Evolutionary conservation across 805 yeast genomes (phyloP).

Genomic region (Pichia insulana): DNA sequence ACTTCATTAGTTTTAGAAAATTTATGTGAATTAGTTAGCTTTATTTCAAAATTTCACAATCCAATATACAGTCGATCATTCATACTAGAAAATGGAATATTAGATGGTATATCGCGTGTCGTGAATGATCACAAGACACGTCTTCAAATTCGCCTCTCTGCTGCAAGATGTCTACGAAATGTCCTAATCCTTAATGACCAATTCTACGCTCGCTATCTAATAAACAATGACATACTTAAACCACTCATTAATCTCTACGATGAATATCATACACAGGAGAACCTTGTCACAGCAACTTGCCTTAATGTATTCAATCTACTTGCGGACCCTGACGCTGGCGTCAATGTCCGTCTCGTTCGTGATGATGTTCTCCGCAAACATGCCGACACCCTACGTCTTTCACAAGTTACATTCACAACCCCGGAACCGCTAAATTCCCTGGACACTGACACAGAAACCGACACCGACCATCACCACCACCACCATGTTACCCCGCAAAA

Average conservation of each 20-base stretch:
- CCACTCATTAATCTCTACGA: slow-evolving; percentile 38
- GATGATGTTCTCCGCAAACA: slow-evolving; percentile 18
- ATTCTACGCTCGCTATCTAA: no score
- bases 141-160: no score
- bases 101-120: slow-evolving; percentile 25
- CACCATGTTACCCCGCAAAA: not conserved
- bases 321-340: slow-evolving; percentile 13
- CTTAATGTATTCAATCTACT: slow-evolving; percentile 41
- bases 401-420: not conserved
- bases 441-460: no score
- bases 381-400: not conserved
- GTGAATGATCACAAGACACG: no score
- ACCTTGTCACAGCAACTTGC: slow-evolving; percentile 66
- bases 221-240: no score
- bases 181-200: no score
- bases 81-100: slow-evolving; percentile 48
- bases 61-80: slow-evolving; percentile 49
- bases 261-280: slow-evolving; percentile 42
- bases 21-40: slow-evolving; percentile 63
- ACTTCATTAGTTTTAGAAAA: slow-evolving; percentile 14
- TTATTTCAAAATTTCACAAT: slow-evolving; percentile 61
- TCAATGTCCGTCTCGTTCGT: slow-evolving; percentile 17
- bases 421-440: no score
- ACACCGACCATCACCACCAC: not conserved
- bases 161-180: no score